Conservation (phyloP, 2,329 filamentous ascomycete genomes). For the Verticillium longisporum region DNA sequence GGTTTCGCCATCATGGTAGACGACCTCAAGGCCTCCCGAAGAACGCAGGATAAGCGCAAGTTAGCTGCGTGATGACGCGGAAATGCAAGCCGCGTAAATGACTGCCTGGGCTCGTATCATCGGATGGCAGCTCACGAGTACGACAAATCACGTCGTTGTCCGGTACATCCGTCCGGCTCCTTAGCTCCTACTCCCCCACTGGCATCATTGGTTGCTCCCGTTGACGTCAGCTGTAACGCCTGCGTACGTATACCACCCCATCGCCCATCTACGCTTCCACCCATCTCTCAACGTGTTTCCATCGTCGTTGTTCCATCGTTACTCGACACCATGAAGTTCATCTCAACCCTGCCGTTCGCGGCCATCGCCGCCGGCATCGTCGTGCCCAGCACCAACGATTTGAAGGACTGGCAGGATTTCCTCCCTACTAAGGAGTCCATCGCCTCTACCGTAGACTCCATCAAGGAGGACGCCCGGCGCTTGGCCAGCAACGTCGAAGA, state of each 20-base stretch:
- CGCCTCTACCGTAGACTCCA: slow-evolving; percentile 17
- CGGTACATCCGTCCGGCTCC: neutral
- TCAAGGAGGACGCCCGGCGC: slow-evolving; percentile 19
- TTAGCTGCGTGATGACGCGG: neutral
- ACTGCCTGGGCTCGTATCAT: neutral
- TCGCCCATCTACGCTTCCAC: neutral
- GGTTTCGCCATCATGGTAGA: neutral
- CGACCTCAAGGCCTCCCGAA: neutral
- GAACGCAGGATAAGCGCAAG: neutral
- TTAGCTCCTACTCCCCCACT: neutral
- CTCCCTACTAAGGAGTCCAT: slow-evolving; percentile 27
- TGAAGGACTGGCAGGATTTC: slow-evolving; percentile 25
- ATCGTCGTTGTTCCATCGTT: neutral
- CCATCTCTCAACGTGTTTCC: no score
- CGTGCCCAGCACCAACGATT: slow-evolving; percentile 41
- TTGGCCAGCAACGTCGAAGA: slow-evolving; percentile 15
- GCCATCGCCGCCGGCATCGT: slow-evolving; percentile 44
- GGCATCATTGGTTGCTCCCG: slow-evolving; percentile 5
- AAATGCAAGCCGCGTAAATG: neutral
- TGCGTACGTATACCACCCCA: neutral
- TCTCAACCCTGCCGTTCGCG: slow-evolving; percentile 38
- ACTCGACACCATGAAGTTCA: slow-evolving; percentile 34
- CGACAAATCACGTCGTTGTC: neutral
- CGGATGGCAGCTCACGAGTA: neutral
- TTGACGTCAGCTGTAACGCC: slow-evolving; percentile 11